Percentiles rank a stretch among this genome's conserved stretches.
phyloP scores from a whole-genome alignment of 2,329 filamentous ascomycete genomes.

The Hymenoscyphus infarciens region DNA sequence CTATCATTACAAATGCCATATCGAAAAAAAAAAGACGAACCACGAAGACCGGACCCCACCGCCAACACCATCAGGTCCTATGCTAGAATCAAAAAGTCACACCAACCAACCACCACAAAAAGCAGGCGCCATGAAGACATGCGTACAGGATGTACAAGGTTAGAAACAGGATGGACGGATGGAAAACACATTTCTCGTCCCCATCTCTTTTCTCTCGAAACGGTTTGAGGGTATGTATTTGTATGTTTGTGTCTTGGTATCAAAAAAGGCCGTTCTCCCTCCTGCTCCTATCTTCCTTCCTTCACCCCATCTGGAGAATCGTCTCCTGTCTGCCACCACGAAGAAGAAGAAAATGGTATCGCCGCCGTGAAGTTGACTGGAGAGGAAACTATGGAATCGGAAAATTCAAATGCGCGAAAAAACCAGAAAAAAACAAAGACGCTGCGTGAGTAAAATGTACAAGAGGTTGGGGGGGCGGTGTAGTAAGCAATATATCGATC shows the following conservation, averaged over 20 bases:
- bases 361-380: conserved; percentile 19
- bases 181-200: neutral
- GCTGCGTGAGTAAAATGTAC: conserved; percentile 13
- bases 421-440: conserved; percentile 13
- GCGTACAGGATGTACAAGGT: neutral
- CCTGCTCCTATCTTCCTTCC: neutral
- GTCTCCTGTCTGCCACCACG: neutral
- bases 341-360: conserved; percentile 28
- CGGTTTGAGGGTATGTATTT: neutral
- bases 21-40: conserved; percentile 6
- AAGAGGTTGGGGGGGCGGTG: conserved; percentile 4
- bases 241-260: neutral
- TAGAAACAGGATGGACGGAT: neutral
- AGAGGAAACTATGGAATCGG: conserved; percentile 3
- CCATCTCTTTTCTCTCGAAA: neutral
- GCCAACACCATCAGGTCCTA: neutral
- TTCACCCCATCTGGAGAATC: neutral
- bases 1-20: conserved; percentile 10
- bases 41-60: neutral
- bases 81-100: too few relatives aligned
- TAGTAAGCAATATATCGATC: conserved; percentile 6
- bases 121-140: neutral
- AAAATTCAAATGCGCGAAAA: conserved; percentile 4
- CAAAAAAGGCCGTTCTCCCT: neutral
- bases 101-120: neutral